Conservation (phyloP, 345 rosid species). For the Trapa bicornis region DNA sequence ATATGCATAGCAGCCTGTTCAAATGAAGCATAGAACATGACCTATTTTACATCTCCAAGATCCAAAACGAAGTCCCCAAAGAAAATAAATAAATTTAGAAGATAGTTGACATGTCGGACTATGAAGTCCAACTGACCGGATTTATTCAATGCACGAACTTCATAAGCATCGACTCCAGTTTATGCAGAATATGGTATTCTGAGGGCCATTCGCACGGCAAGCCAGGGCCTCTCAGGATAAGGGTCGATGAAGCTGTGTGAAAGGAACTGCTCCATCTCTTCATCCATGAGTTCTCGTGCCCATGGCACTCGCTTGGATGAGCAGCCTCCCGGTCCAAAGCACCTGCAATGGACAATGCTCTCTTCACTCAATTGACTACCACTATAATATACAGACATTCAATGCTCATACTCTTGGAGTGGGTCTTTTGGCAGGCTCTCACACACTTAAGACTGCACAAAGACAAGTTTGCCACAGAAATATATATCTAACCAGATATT, state of each 20-base stretch:
- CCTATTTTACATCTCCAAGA: not conserved
- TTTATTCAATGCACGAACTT: not conserved
- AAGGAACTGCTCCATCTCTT: conserved; percentile 76
- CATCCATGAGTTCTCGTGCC: conserved; percentile 81
- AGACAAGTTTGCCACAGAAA: not conserved
- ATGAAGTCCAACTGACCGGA: not conserved
- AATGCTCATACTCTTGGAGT: not conserved
- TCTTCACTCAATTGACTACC: not conserved
- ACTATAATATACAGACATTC: not conserved
- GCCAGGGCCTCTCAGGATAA: conserved; percentile 67
- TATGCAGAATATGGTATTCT: conserved; percentile 56
- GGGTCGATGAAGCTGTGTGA: conserved; percentile 72
- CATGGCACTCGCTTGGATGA: conserved; percentile 56
- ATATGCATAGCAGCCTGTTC: not conserved
- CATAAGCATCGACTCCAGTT: not conserved
- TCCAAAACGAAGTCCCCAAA: not conserved
- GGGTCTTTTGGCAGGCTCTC: not conserved
- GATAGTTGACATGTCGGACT: not conserved
- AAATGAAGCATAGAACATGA: not conserved
- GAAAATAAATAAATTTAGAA: not conserved
- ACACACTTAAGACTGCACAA: not conserved
- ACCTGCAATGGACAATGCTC: conserved; percentile 29
- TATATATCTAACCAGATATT: not conserved
- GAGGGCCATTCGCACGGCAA: conserved; percentile 60
- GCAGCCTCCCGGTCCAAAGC: conserved; percentile 79